These are phyloP conservation scores for Ophiostoma ips DNA, from an alignment of 2,329 filamentous ascomycete species.

Conservation along the genomic window DNA sequence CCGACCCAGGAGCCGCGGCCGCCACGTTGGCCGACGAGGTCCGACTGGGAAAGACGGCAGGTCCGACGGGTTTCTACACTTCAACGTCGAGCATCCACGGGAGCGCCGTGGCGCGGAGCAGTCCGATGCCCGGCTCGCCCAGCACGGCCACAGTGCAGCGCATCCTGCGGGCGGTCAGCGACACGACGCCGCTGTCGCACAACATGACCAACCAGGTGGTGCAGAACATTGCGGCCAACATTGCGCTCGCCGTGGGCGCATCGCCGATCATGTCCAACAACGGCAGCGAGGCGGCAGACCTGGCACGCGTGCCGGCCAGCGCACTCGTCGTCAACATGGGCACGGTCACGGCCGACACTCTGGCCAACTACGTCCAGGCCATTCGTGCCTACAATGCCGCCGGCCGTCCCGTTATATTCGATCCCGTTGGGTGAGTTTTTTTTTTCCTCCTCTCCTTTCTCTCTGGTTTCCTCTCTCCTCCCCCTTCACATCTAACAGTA, in stretches of 20 bases:
- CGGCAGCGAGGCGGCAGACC: constrained; percentile 64
- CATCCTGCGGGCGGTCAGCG: constrained; percentile 47
- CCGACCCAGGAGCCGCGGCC: constrained; percentile 51
- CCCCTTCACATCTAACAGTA: not conserved
- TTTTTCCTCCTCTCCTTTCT: not conserved
- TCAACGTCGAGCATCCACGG: not conserved
- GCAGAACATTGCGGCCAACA: constrained; percentile 87
- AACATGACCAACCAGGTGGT: constrained; percentile 98
- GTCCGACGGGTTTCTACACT: constrained; percentile 4
- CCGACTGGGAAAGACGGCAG: constrained; percentile 14
- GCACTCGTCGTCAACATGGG: constrained; percentile 91
- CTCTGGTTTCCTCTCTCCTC: not conserved
- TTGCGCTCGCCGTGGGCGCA: constrained; percentile 69
- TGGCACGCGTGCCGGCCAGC: constrained; percentile 57
- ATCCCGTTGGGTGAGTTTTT: constrained; percentile 61
- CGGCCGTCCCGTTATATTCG: constrained; percentile 65
- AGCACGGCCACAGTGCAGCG: constrained; percentile 15
- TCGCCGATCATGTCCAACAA: constrained; percentile 93
- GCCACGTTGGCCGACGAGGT: constrained; percentile 44
- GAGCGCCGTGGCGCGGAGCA: not conserved
- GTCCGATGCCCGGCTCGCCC: constrained; percentile 2
- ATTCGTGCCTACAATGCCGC: constrained; percentile 68
- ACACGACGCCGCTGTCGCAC: constrained; percentile 62
- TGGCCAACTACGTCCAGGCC: constrained; percentile 59
- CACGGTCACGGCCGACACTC: constrained; percentile 63